Evolutionary conservation across 2,329 filamentous ascomycete species (phyloP).

Genomic region (Phoma herbarum): DNA sequence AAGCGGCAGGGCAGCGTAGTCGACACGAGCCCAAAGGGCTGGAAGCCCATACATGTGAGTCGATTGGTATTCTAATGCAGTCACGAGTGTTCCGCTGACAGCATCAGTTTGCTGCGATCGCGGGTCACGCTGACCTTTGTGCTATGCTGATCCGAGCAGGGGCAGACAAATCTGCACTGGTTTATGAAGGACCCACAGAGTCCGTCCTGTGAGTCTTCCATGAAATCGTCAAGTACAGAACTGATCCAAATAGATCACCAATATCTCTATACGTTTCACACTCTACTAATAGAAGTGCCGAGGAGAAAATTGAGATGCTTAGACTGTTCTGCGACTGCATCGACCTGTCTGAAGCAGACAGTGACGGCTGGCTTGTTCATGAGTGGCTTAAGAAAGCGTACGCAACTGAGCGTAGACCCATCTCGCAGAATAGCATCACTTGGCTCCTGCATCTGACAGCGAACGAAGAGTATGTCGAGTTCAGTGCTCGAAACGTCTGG

Average conservation of each 20-base stretch:
- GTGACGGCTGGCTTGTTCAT: constrained; percentile 26
- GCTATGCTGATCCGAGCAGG: constrained; percentile 23
- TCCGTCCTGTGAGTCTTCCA: constrained; percentile 17
- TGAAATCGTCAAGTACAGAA: neutral
- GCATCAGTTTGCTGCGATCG: constrained; percentile 23
- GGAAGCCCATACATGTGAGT: constrained; percentile 25
- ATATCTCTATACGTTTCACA: constrained; percentile 23
- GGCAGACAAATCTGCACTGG: constrained; percentile 26
- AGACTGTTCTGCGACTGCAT: constrained; percentile 28
- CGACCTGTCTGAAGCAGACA: constrained; percentile 17
- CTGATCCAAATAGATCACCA: constrained; percentile 9
- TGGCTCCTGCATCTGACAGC: constrained; percentile 21
- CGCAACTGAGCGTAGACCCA: constrained; percentile 22
- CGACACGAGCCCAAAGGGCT: constrained; percentile 26
- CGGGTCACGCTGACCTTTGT: constrained; percentile 22
- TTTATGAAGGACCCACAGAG: constrained; percentile 25
- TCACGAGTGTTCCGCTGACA: neutral
- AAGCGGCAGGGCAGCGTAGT: constrained; percentile 23
- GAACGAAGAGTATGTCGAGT: constrained; percentile 25
- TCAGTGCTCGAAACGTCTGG: constrained; percentile 20
- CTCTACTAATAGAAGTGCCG: constrained; percentile 12
- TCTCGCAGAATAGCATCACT: constrained; percentile 27
- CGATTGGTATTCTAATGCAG: neutral
- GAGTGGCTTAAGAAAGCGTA: constrained; percentile 28
- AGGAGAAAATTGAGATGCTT: constrained; percentile 26